These are phyloP conservation scores for Plantago lanceolata DNA, from an alignment of 305 asterid species.

Conservation along the genomic window DNA sequence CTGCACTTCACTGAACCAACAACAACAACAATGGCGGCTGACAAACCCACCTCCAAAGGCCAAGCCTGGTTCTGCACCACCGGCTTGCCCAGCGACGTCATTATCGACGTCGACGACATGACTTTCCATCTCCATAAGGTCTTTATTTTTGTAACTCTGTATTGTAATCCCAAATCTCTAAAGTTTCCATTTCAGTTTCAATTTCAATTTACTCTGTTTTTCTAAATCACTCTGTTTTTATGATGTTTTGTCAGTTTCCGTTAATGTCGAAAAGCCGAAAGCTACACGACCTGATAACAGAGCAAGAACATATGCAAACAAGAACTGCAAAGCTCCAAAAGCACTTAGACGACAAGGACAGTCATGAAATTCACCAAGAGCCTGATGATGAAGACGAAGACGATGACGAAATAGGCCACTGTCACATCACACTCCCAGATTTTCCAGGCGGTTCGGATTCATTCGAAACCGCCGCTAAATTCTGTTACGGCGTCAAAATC, in stretches of 20 bases:
- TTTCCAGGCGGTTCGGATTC: slow-evolving; percentile 92
- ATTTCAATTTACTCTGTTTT: not conserved
- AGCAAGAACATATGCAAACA: slow-evolving; percentile 49
- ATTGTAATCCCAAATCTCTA: not conserved
- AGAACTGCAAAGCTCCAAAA: slow-evolving; percentile 36
- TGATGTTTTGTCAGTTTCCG: slow-evolving; percentile 56
- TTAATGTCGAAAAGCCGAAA: slow-evolving; percentile 80
- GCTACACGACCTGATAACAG: slow-evolving; percentile 76
- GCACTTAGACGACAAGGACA: slow-evolving; percentile 19
- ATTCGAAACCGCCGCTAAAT: slow-evolving; percentile 83
- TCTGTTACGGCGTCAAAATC: slow-evolving; percentile 82
- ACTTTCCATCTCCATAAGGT: slow-evolving; percentile 93
- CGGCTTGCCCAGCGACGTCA: slow-evolving; percentile 79
- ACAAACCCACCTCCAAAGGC: slow-evolving; percentile 65
- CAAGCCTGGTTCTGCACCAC: slow-evolving; percentile 98
- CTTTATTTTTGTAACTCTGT: no score
- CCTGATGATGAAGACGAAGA: slow-evolving; percentile 30
- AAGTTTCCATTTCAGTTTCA: not conserved
- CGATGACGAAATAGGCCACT: slow-evolving; percentile 34
- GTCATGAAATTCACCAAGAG: slow-evolving; percentile 36
- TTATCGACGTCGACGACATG: slow-evolving; percentile 78
- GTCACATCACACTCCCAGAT: slow-evolving; percentile 66
- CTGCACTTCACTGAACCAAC: no score
- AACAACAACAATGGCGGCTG: slow-evolving; percentile 41
- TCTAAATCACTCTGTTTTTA: not conserved